Evolutionary conservation across 192 early-diverging fungal species (phyloP), one percentile per base, ranked within the genome.

Genomic region (Rhizophagus sp.): DNA sequence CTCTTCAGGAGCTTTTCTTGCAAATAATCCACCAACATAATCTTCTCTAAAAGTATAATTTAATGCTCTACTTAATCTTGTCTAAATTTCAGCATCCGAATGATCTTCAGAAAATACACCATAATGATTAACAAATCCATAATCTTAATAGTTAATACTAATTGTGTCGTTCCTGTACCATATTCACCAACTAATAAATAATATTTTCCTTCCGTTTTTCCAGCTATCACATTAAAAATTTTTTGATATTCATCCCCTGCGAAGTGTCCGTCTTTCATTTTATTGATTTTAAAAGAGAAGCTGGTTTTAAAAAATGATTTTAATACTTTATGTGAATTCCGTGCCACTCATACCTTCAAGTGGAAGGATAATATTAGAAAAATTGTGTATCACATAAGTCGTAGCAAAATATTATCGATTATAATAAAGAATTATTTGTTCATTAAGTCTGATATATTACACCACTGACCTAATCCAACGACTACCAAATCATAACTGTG

Each of bases 341-440:
- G 13, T 61, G 67, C 77, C 77, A 78, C 69, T 78, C 77, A 61
- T 78, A 78, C 62, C 76, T 77, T 52, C n/a, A n/a, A n/a, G n/a
- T n/a, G n/a, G n/a, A n/a, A n/a, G n/a, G n/a, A n/a, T n/a, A n/a
- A n/a, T n/a, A n/a, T n/a, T n/a, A n/a, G n/a, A n/a, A n/a, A n/a
- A n/a, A n/a, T n/a, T n/a, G n/a, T n/a, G n/a, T n/a, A n/a, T n/a
- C n/a, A n/a, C n/a, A n/a, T n/a, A n/a, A n/a, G n/a, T n/a, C n/a
- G n/a, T n/a, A n/a, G n/a, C n/a, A n/a, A n/a, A n/a, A n/a, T n/a
- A n/a, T n/a, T n/a, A n/a, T n/a, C n/a, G n/a, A n/a, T n/a, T n/a
- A n/a, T n/a, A n/a, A n/a, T n/a, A n/a, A n/a, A n/a, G n/a, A n/a
- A n/a, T n/a, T n/a, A 2, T 34, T 2, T 17, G 47, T n/a, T 57